These are phyloP conservation scores for Neofusicoccum parvum DNA, from an alignment of 2,329 filamentous ascomycete species.

Conservation along the genomic window DNA sequence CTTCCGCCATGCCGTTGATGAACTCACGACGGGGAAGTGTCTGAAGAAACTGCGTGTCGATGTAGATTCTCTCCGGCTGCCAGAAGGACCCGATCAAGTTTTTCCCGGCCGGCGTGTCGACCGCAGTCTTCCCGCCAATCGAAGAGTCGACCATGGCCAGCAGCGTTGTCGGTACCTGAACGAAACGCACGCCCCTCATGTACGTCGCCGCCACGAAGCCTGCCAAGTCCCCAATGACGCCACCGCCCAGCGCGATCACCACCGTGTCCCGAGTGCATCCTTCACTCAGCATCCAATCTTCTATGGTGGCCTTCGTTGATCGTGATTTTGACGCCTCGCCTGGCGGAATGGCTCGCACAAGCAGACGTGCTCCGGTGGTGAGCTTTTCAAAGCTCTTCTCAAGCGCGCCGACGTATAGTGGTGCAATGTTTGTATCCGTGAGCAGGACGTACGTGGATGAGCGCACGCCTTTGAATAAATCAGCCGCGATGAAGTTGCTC, in stretches of 20 bases:
- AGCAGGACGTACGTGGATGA: conserved; percentile 96
- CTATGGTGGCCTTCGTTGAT: conserved; percentile 90
- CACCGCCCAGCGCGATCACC: conserved; percentile 90
- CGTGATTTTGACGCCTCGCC: conserved; percentile 93
- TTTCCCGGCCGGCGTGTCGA: conserved; percentile 94
- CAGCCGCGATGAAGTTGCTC: conserved; percentile 76
- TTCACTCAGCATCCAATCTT: conserved; percentile 94
- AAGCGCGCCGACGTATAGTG: conserved; percentile 78
- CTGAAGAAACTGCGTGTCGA: conserved; percentile 89
- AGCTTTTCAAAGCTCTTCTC: conserved; percentile 62
- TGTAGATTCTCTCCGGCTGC: conserved; percentile 92
- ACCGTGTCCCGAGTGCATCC: conserved; percentile 95
- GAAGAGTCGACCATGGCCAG: conserved; percentile 98
- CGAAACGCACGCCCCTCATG: conserved; percentile 95
- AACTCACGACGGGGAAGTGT: conserved; percentile 89
- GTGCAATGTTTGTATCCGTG: conserved; percentile 89
- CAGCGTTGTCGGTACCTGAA: conserved; percentile 93
- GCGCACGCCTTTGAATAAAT: conserved; percentile 73
- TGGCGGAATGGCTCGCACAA: conserved; percentile 87
- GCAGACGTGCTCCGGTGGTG: conserved; percentile 63
- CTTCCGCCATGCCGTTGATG: conserved; percentile 98
- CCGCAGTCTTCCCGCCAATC: conserved; percentile 97
- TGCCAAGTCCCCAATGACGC: conserved; percentile 97
- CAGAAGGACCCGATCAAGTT: conserved; percentile 95
- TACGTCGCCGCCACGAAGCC: conserved; percentile 97